Base-by-base conservation (phyloP, 805 yeast genomes). In the Yamadazyma sp. region DNA sequence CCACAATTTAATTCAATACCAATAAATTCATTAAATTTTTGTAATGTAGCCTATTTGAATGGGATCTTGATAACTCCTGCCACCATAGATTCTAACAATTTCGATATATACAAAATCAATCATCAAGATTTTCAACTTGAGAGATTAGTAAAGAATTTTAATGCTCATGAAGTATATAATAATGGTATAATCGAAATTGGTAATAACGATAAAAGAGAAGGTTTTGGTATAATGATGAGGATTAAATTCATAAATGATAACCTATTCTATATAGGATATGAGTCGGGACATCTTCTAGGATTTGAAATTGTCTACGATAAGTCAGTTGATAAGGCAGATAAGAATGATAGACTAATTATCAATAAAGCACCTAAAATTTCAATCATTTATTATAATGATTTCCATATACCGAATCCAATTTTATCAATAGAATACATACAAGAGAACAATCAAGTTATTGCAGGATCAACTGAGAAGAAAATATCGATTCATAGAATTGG, bases 21-120 rank as follows among this genome's bases (percentile, higher is more conserved):
- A 5, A 82, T 83, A 27, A 86, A 86, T 53, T 67, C 86, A 4
- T 60, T 86, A 43, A 86, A 84, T 47, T 86, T 81, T 54, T 74
- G 87, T 45, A 77, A 79, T 36, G 77, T 80, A n/a, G 79, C 70
- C 4, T 55, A 71, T 12, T 36, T 31, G 6, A 51, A 53, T 1
- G 50, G 58, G 11, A 45, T 44, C 10, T 38, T 76, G 17, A 50
- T 80, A 5, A 74, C 85, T 1, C 87, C 95, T 0, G 78, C 81
- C 12, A 76, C 87, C 0, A 55, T 67, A 7, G 75, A 76, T 47
- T 78, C 93, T 0, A 76, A 80, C 26, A 67, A 69, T 22, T 70
- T 83, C 42, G 95, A 85, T 48, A 52, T 86, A 1, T 82, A 82
- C 51, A 49, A 52, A 23, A 45, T 79, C 10, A 14, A 32, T 17